A percentile compares a stretch with the other conserved stretches of the same genome.
Evolutionary conservation across 257 asterid species (phyloP).

Genomic region (Ophiorrhiza pumila): DNA sequence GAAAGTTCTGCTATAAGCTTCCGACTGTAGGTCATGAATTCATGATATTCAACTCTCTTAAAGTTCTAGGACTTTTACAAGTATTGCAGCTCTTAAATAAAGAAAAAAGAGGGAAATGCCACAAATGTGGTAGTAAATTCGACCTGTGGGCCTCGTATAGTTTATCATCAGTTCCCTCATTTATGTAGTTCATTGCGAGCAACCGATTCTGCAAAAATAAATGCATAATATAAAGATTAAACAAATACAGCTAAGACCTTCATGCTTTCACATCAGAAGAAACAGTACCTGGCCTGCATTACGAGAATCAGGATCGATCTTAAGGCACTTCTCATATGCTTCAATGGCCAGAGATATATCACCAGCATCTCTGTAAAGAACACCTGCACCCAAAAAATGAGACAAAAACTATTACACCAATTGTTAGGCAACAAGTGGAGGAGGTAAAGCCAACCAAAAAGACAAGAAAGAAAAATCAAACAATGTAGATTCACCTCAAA

Average conservation of each 20-base stretch:
- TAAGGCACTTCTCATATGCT: conserved; percentile 98
- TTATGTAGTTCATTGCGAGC: conserved; percentile 99
- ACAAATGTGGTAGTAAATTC: conserved; percentile 22
- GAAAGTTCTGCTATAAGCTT: background rate
- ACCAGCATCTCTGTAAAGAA: conserved; percentile 98
- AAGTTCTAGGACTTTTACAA: background rate
- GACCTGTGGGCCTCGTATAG: conserved; percentile 95
- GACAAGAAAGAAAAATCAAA: background rate
- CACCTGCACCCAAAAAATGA: conserved; percentile 57
- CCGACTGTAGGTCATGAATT: background rate
- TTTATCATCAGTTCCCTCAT: conserved; percentile 82
- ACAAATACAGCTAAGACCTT: background rate
- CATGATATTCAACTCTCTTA: background rate
- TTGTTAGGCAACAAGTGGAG: background rate
- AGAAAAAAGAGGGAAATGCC: conserved; percentile 8
- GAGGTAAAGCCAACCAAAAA: background rate
- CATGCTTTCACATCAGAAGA: background rate
- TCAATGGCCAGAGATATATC: conserved; percentile 92
- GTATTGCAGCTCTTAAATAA: background rate
- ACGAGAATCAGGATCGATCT: conserved; percentile 97
- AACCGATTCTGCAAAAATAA: conserved; percentile 75
- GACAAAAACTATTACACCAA: background rate
- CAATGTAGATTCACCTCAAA: no score
- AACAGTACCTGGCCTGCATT: conserved; percentile 95
- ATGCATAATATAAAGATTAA: background rate